These are phyloP conservation scores for Tetrapisispora phaffii DNA, from an alignment of 805 yeast genomes.

Conservation along the genomic window DNA sequence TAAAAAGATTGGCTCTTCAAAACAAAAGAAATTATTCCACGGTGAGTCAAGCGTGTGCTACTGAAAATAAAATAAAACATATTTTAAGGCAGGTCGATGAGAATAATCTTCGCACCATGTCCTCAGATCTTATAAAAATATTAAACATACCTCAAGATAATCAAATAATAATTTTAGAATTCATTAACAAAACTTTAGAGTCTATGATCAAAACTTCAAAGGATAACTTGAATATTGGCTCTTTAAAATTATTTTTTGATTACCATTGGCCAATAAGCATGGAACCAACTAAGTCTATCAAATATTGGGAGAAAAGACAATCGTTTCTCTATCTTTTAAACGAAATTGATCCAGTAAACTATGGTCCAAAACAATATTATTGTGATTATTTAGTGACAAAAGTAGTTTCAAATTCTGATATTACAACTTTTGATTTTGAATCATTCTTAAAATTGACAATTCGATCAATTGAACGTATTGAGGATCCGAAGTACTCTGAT, in stretches of 20 bases:
- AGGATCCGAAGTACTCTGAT: conserved; percentile 8
- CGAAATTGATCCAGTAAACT: conserved; percentile 6
- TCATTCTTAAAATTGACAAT: conserved; percentile 11
- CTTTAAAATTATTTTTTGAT: conserved; percentile 15
- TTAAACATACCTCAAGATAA: background rate
- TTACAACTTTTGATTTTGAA: conserved; percentile 13
- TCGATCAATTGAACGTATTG: conserved; percentile 4
- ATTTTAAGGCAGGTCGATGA: background rate
- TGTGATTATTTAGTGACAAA: conserved; percentile 17
- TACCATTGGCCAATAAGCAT: conserved; percentile 17
- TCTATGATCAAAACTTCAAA: background rate
- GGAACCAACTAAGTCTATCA: conserved; percentile 5
- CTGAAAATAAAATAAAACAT: background rate
- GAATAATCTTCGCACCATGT: no score
- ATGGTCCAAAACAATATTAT: conserved; percentile 7
- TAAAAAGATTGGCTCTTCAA: conserved; percentile 22
- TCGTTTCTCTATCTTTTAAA: conserved; percentile 13
- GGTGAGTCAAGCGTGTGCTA: background rate
- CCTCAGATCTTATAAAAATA: background rate
- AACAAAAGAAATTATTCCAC: conserved; percentile 22
- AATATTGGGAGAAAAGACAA: conserved; percentile 17
- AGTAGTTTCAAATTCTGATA: conserved; percentile 9
- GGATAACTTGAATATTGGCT: background rate
- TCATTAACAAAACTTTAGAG: background rate
- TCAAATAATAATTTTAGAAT: background rate